Conservation (phyloP, 2,329 filamentous ascomycete genomes). For the Penicillium hordei region DNA sequence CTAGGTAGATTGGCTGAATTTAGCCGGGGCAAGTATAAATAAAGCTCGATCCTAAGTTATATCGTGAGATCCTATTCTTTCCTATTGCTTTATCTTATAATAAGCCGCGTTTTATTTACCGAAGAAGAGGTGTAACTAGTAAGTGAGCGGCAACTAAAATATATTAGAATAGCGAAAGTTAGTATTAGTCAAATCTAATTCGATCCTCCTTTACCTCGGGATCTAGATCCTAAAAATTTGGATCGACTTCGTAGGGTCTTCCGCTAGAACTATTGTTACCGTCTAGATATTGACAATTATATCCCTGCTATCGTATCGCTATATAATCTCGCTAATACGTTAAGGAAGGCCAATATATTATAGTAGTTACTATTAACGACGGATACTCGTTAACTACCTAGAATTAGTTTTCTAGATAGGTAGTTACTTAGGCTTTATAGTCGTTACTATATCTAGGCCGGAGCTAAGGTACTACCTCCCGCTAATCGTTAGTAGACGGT, state of each 20-base stretch:
- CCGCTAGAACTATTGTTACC: slow-evolving; percentile 21
- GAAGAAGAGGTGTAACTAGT: slow-evolving; percentile 17
- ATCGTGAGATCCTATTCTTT: too few species aligned
- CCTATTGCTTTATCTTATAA: not conserved
- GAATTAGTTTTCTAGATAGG: slow-evolving; percentile 20
- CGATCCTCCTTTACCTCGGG: slow-evolving; percentile 14
- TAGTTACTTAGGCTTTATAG: slow-evolving; percentile 29
- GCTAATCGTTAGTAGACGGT: slow-evolving; percentile 31
- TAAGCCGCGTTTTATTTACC: slow-evolving; percentile 12
- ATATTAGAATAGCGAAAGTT: slow-evolving; percentile 25
- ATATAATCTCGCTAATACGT: slow-evolving; percentile 20
- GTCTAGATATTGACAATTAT: slow-evolving; percentile 31
- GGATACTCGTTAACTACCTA: slow-evolving; percentile 9
- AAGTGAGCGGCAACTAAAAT: slow-evolving; percentile 25
- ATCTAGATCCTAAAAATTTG: slow-evolving; percentile 25
- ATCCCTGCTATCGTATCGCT: slow-evolving; percentile 32
- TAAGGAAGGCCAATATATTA: slow-evolving; percentile 7
- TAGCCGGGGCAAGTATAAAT: not conserved
- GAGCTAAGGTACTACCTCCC: slow-evolving; percentile 19
- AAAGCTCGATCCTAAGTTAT: too few species aligned
- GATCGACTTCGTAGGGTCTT: slow-evolving; percentile 24
- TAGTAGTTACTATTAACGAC: slow-evolving; percentile 6
- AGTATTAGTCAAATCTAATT: slow-evolving; percentile 26
- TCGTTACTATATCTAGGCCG: slow-evolving; percentile 21
- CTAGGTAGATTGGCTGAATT: not conserved